These are phyloP conservation scores for Fraxinus ornus DNA, from an alignment of 305 asterid genomes.

Conservation along the genomic window DNA sequence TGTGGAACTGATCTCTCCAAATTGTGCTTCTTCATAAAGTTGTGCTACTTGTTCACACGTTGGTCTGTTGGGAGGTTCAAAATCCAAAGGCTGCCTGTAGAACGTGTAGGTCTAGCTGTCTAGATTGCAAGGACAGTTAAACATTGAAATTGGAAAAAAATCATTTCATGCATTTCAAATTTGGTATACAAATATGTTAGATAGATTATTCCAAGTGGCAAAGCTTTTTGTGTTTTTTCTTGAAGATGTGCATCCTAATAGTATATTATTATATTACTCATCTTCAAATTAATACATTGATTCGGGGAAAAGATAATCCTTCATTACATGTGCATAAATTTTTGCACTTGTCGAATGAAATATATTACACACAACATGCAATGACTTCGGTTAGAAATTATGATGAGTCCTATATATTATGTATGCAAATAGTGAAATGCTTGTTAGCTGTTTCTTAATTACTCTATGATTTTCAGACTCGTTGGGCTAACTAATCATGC, in stretches of 20 bases:
- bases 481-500: constrained; percentile 17
- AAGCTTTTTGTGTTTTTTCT: background rate
- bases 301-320: background rate
- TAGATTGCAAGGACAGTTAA: background rate
- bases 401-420: background rate
- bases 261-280: background rate
- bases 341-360: background rate
- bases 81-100: background rate
- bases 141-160: background rate
- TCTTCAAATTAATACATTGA: background rate
- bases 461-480: background rate
- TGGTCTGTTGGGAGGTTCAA: background rate
- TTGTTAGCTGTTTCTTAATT: background rate
- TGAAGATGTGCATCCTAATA: background rate
- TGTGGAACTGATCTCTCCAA: background rate
- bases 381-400: background rate
- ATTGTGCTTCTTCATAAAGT: background rate
- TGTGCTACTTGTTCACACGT: background rate
- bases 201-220: background rate
- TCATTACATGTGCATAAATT: background rate
- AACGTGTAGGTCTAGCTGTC: background rate
- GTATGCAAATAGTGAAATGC: background rate
- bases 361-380: background rate
- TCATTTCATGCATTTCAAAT: background rate
- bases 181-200: background rate